phyloP scores from a whole-genome alignment of 192 early-diverging fungal species.

The Coemansia sp. region DNA sequence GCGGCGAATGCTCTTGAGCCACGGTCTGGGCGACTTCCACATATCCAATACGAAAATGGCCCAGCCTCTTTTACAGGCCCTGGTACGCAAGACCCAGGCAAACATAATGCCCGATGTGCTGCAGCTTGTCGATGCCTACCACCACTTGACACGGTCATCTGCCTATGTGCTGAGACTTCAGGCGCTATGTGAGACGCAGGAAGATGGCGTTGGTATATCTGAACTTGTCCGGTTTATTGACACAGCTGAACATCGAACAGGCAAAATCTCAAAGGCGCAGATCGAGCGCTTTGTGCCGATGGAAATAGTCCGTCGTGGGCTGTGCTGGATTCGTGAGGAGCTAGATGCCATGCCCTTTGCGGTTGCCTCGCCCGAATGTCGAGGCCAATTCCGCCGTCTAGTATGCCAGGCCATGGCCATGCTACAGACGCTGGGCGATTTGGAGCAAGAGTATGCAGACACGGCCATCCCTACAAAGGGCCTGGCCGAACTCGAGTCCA shows the following conservation, averaged over 20 bases:
- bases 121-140: conserved; percentile 59
- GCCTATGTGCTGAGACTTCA: conserved; percentile 56
- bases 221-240: conserved; percentile 18
- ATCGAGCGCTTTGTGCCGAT: conserved; percentile 16
- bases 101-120: conserved; percentile 58
- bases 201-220: background rate
- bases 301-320: conserved; percentile 29
- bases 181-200: conserved; percentile 42
- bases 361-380: conserved; percentile 7
- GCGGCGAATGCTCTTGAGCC: conserved; percentile 56
- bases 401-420: conserved; percentile 11
- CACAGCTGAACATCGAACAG: conserved; percentile 25
- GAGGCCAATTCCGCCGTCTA: conserved; percentile 18
- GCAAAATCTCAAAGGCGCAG: background rate
- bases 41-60: conserved; percentile 57
- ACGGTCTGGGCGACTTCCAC: conserved; percentile 58
- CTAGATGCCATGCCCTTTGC: conserved; percentile 36
- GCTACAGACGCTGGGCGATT: conserved; percentile 14
- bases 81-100: conserved; percentile 36
- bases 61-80: conserved; percentile 51
- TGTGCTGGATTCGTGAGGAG: conserved; percentile 43
- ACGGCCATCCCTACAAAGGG: background rate
- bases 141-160: conserved; percentile 51
- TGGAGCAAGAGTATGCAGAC: too few relatives aligned
- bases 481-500: conserved; percentile 9